A percentile compares a stretch with the other conserved stretches of the same genome.
phyloP scores from a whole-genome alignment of 345 rosid species.

The Noccaea bulbosa region DNA sequence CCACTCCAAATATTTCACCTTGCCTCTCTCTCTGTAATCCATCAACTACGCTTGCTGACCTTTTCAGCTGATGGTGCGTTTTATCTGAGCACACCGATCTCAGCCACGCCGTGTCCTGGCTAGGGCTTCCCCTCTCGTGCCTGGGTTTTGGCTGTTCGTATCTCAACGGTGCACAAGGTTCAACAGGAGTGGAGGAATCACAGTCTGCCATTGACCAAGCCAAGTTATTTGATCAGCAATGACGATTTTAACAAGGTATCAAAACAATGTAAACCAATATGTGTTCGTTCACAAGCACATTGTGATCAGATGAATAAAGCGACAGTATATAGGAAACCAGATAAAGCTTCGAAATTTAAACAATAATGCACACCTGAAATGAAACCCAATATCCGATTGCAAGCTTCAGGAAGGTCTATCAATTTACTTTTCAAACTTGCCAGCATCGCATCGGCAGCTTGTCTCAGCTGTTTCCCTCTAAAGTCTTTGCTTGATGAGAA shows the following conservation, averaged over 20 bases:
- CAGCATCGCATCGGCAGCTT: conserved; percentile 70
- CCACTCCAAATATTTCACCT: conserved; percentile 55
- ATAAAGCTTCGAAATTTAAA: conserved; percentile 10
- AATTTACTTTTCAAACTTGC: conserved; percentile 64
- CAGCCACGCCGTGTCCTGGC: conserved; percentile 62
- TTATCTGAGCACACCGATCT: conserved; percentile 65
- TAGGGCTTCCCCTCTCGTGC: conserved; percentile 55
- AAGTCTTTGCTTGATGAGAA: conserved; percentile 79
- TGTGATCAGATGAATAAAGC: background rate
- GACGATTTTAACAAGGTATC: conserved; percentile 9
- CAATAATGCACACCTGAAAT: conserved; percentile 59
- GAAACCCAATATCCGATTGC: conserved; percentile 59
- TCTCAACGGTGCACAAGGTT: conserved; percentile 44
- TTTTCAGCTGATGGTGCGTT: conserved; percentile 54
- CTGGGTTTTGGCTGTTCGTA: conserved; percentile 62
- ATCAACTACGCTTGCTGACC: conserved; percentile 57
- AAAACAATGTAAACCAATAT: conserved; percentile 5
- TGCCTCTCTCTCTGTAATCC: conserved; percentile 50
- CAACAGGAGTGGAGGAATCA: conserved; percentile 55
- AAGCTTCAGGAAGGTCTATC: conserved; percentile 63
- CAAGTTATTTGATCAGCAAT: conserved; percentile 24
- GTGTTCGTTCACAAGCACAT: conserved; percentile 20
- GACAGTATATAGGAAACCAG: conserved; percentile 9
- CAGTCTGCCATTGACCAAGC: conserved; percentile 61
- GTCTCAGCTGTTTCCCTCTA: conserved; percentile 79